Conservation (phyloP, 352 stramenopile genomes). For the Aphanomyces cochlioides region DNA sequence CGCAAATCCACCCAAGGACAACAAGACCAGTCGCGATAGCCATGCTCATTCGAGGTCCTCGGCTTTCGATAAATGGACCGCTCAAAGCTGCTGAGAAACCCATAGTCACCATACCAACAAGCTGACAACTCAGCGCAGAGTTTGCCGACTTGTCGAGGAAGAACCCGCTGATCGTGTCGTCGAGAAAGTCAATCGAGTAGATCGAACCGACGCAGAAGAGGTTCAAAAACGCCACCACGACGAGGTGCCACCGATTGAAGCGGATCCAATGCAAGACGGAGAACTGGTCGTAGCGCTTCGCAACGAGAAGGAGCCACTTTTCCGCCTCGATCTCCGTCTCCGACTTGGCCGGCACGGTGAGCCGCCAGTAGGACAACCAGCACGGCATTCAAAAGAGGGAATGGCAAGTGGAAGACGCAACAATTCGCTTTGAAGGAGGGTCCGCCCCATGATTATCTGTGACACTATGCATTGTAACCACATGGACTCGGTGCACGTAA, state of each 20-base stretch:
- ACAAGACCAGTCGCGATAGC: constrained; percentile 12
- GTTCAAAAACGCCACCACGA: constrained; percentile 4
- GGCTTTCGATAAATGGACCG: constrained; percentile 26
- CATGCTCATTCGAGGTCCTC: constrained; percentile 24
- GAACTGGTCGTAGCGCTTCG: background rate
- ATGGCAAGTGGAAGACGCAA: no score
- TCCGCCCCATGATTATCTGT: no score
- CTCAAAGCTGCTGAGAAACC: constrained; percentile 25
- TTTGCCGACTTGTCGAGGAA: background rate
- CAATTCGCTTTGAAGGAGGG: no score
- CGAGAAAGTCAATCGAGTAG: constrained; percentile 20
- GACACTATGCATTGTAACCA: no score
- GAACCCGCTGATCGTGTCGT: constrained; percentile 7
- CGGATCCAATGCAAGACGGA: background rate
- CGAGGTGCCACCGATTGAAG: constrained; percentile 13
- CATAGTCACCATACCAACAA: background rate
- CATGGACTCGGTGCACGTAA: no score
- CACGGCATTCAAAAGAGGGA: background rate
- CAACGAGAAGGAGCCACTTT: constrained; percentile 7
- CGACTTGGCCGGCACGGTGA: constrained; percentile 1
- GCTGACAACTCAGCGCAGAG: constrained; percentile 5
- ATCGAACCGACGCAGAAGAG: constrained; percentile 26
- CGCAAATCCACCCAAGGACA: constrained; percentile 11
- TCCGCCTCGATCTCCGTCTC: constrained; percentile 4
- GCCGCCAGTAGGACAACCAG: background rate